Evolutionary conservation across 176 grass and related monocot species (phyloP), one percentile per base, ranked within the genome.

Genomic region (Musa schizocarpa): DNA sequence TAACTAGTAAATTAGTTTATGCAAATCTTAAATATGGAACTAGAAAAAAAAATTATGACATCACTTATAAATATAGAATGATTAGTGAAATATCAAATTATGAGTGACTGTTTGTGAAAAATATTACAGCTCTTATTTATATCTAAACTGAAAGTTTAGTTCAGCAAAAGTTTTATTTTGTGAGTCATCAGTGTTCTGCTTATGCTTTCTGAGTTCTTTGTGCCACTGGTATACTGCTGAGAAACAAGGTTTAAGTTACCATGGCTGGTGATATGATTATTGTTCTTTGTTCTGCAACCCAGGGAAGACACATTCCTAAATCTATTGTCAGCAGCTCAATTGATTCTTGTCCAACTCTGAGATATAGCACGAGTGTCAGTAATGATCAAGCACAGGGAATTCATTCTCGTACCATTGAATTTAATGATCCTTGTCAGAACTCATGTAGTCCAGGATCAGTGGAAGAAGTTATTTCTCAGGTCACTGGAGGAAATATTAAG

Each of bases 381-480:
- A 78, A 69, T 79, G 78, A 17, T 74, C 81, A 88, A 67, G 83
- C 53, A 76, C 81, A 82, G 66, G 68, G 76, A 77, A 83, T 73
- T 34, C 83, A 78, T 13, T 71, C 81, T 24, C 76, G 68, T 79
- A 84, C 86, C 74, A 77, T 71, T 9, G 85, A 85, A 69, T 64
- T 87, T 69, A 80, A 61, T 79, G 79, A 53, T 48, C 79, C 49
- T 53, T 72, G 73, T 79, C 72, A 77, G n/a, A 85, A 66, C 65
- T 88, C 83, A 24, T 34, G 51, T 85, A 90, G 90, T 80, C 83
- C 85, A 14, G 86, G 71, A 77, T 92, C 90, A 22, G 70, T 13
- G 0, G 93, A 90, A 81, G 89, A 92, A 84, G 87, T 97, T 76
- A 85, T 79, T 88, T 97, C 93, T 77, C 77, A 67, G 55, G 80